Conservation (phyloP, 2,329 filamentous ascomycete genomes). For the Colletotrichum sp. region DNA sequence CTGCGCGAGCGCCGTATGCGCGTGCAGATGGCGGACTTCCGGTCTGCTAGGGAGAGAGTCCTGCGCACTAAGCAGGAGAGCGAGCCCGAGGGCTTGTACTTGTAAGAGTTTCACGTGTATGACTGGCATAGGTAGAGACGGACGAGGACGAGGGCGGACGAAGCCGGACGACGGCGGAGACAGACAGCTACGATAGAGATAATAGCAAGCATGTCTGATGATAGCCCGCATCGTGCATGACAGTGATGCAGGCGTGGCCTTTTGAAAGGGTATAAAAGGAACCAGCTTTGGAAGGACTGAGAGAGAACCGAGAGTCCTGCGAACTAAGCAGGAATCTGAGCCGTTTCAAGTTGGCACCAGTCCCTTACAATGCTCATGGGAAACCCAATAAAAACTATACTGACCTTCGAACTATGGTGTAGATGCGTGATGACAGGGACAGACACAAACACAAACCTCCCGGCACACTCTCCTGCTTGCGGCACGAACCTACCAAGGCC, state of each 20-base stretch:
- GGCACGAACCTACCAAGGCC: neutral
- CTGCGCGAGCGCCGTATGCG: conserved; percentile 95
- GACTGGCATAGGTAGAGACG: neutral
- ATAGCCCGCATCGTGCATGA: neutral
- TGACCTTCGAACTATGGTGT: no score
- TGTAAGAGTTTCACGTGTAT: conserved; percentile 63
- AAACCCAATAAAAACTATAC: no score
- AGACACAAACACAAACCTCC: no score
- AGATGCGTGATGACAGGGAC: no score
- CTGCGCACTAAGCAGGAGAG: conserved; percentile 99
- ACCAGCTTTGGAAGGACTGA: no score
- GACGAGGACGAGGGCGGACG: neutral
- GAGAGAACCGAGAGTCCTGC: no score
- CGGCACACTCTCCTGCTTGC: no score
- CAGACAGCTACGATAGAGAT: conserved; percentile 14
- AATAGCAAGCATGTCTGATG: conserved; percentile 11
- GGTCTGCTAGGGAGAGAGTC: conserved; percentile 89
- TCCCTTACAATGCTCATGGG: no score
- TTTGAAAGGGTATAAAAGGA: no score
- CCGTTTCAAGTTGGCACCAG: no score
- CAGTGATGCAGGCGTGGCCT: no score
- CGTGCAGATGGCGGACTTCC: conserved; percentile 98
- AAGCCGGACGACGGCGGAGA: neutral
- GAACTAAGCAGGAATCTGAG: no score
- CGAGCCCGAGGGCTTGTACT: conserved; percentile 96